Base-by-base conservation (phyloP, 495 filamentous ascomycete genomes). In the Trypethelium eluteriae region DNA sequence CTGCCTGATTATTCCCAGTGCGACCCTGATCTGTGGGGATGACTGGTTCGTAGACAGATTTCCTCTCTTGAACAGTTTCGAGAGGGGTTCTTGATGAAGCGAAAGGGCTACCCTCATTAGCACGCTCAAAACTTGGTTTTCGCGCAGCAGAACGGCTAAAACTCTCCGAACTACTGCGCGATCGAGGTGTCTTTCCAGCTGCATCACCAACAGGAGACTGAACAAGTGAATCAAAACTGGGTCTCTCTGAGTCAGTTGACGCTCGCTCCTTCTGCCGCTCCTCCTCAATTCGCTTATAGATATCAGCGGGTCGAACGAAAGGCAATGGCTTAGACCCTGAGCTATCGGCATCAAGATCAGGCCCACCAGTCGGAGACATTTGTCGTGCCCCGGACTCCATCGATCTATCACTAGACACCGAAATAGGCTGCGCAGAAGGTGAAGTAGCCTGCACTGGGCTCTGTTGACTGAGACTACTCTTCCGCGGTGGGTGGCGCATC, bases 251-350 rank as follows among this genome's bases (percentile, higher is more conserved):
- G 0, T 87, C 86, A 64, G 80, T 73, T 25, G 82, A 82, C 25
- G 62, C 67, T 12, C 81, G 76, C 74, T 86, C 83, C 64, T 75
- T 80, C 67, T 84, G 79, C 65, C 79, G 82, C 66, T 90, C 89
- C 68, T 91, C 88, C 56, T 84, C 84, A 74, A 89, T 80, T 2
- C 89, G 84, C 66, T 81, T 85, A 73, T 94, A 94, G 39, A 93
- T 89, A 68, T 96, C 90, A 32, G 86, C 86, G 11, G 92, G 90
- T 18, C 89, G 81, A 35, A 91, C 81, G 68, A 93, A 86, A 2
- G 88, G 83, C 1, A 83, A 74, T 3, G 83, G 70, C 68, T 87
- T 86, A 25, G 57, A 61, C 14, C 75, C 62, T 41, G 76, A 47
- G 2, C 56, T 11, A 38, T 41, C 41, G 2, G 64, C 12, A 34